Base-by-base conservation (phyloP, 2,329 filamentous ascomycete species). In the Mariannaea elegans region DNA sequence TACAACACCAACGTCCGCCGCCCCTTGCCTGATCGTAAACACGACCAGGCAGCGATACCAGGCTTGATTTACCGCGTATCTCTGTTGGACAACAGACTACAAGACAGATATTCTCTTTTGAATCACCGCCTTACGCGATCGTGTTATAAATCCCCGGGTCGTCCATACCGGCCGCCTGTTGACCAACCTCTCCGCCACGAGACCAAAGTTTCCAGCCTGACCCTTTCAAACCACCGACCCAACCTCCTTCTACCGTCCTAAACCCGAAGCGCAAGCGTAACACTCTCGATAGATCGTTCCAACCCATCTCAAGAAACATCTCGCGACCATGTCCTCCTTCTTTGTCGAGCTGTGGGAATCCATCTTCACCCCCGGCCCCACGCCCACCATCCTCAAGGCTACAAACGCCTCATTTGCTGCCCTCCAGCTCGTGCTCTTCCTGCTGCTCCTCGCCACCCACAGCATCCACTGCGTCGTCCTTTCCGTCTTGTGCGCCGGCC, bases 331-430 rank as follows among this genome's bases (percentile, higher is more conserved):
- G 86, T 80, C 87, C 13, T 74, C 80, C 69, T 89, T 90, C 77
- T 71, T 96, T 63, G 83, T 87, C 72, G 87, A 94, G 67, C 90
- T 97, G 61, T 97, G 93, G 91, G 86, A 91, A 74, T 96, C 92
- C 73, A 89, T 98, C 82, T 97, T 98, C 84, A 95, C 90, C 5
- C 92, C 94, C 1, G 95, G 95, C 57, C 87, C 94, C 45, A 97
- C 94, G 1, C 92, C 92, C 13, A 91, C 92, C 46, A 88, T 99
- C 65, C 85, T 98, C 56, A 80, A 94, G 73, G 95, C 95, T 61
- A 96, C 95, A 59, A 98, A 99, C 79, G 87, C 84, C 73, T 90
- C 92, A 62, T 99, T 99, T 76, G 93, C 89, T 64, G 87, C 87
- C 39, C 89, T 99, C 16, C 95, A 98, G 77, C 61, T 90, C 63